Conservation (phyloP, 441 rosid species). For the Eruca vesicaria region DNA sequence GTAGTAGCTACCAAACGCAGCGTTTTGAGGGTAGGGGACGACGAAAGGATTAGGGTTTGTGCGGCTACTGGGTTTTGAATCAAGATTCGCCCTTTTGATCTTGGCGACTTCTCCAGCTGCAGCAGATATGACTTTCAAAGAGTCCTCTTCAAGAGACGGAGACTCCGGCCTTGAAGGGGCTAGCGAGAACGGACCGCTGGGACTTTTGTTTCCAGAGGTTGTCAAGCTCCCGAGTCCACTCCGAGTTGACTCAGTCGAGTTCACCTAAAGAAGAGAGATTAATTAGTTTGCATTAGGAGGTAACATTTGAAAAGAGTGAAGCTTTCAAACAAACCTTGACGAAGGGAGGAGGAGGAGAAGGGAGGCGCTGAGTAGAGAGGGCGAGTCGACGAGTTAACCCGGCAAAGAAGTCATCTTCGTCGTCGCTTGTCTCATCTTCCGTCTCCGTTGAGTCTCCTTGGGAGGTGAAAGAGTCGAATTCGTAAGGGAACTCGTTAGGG, state of each 20-base stretch:
- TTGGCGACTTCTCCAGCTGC: constrained; percentile 42
- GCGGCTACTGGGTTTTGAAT: constrained; percentile 6
- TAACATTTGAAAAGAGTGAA: neutral
- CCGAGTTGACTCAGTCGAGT: constrained; percentile 71
- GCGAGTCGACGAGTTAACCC: constrained; percentile 63
- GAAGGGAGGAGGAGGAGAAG: constrained; percentile 35
- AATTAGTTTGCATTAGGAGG: too few relatives aligned
- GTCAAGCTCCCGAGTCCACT: constrained; percentile 41
- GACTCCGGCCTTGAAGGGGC: constrained; percentile 68
- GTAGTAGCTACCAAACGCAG: constrained; percentile 31
- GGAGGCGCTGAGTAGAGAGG: constrained; percentile 47
- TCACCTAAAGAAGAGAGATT: constrained; percentile 15
- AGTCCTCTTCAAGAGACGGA: constrained; percentile 36
- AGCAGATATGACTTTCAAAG: too few relatives aligned
- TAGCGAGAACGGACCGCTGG: constrained; percentile 48
- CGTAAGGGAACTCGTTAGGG: constrained; percentile 83
- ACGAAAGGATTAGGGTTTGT: constrained; percentile 21
- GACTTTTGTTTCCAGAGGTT: constrained; percentile 38
- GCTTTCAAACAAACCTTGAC: neutral
- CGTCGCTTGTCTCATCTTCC: constrained; percentile 61
- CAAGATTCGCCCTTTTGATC: constrained; percentile 40
- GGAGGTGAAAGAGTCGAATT: constrained; percentile 36
- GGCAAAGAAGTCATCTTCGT: constrained; percentile 66
- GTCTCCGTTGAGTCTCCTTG: constrained; percentile 48
- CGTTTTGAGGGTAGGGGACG: constrained; percentile 21